Percentiles rank a stretch among this genome's conserved stretches.
Evolutionary conservation across 2,329 filamentous ascomycete genomes (phyloP).

Genomic region (Cytospora mali): DNA sequence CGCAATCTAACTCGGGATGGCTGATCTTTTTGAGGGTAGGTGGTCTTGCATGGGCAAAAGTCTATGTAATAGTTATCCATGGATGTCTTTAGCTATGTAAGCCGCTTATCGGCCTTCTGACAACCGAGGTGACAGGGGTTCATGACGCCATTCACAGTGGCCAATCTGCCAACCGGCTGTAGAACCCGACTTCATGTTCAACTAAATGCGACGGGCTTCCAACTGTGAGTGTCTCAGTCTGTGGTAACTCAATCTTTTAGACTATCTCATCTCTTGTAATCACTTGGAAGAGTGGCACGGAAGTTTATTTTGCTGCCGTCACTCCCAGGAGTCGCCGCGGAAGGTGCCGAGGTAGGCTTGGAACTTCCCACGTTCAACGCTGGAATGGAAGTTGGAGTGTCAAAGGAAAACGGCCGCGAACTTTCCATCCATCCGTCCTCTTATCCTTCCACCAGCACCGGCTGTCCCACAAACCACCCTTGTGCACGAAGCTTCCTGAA

Average conservation of each 20-base stretch:
- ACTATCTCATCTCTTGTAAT: background rate
- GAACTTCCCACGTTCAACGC: background rate
- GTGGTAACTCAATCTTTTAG: background rate
- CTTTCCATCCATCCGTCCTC: background rate
- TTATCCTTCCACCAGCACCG: background rate
- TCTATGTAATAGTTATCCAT: background rate
- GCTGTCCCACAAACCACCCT: background rate
- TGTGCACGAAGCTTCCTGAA: background rate
- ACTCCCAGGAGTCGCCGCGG: background rate
- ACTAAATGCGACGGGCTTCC: background rate
- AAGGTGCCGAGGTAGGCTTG: background rate
- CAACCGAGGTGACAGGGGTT: slow-evolving; percentile 9
- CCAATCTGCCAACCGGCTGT: slow-evolving; percentile 9
- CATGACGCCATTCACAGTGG: slow-evolving; percentile 22
- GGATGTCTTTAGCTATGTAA: background rate
- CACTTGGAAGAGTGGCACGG: background rate
- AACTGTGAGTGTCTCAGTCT: background rate
- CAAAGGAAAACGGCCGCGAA: background rate
- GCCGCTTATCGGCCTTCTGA: background rate
- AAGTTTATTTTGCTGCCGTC: background rate
- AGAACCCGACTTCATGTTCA: background rate
- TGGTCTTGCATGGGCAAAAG: too few species aligned
- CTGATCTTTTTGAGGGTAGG: background rate
- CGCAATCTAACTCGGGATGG: too few species aligned
- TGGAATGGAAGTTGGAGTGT: background rate